Percentiles rank a stretch among this genome's conserved stretches.
Evolutionary conservation across 1,284 basidiomycete genomes (phyloP).

Genomic region (Cystobasidiaceae sp.): DNA sequence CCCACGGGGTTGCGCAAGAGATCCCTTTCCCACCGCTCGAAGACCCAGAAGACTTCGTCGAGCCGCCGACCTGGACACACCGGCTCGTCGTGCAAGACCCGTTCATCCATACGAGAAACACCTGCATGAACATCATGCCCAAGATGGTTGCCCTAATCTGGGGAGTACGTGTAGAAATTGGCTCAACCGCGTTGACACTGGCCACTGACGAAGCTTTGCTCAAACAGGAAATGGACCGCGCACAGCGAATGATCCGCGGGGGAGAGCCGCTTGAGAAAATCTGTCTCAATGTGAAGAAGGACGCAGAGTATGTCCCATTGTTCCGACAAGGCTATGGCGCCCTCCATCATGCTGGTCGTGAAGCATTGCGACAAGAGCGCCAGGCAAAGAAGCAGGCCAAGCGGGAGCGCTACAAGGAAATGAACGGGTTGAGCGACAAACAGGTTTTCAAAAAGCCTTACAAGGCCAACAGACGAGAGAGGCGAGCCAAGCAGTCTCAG

Average conservation of each 20-base stretch:
- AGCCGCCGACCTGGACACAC: slow-evolving; percentile 40
- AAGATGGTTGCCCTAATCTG: slow-evolving; percentile 36
- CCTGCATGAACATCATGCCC: slow-evolving; percentile 41
- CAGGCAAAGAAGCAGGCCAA: no score
- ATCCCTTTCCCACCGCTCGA: slow-evolving; percentile 23
- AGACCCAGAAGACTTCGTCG: slow-evolving; percentile 34
- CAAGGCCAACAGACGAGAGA: no score
- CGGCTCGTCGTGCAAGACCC: slow-evolving; percentile 47
- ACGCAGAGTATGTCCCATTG: neutral
- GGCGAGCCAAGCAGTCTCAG: no score
- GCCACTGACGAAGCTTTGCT: neutral
- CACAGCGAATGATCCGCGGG: neutral
- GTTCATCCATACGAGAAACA: slow-evolving; percentile 47
- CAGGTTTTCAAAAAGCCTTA: no score
- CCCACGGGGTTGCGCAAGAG: neutral
- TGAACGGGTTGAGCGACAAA: no score
- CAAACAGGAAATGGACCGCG: slow-evolving; percentile 24
- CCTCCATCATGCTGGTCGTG: no score
- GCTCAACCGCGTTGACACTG: neutral
- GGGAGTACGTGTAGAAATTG: slow-evolving; percentile 1
- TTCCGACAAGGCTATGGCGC: neutral
- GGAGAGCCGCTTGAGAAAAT: slow-evolving; percentile 12
- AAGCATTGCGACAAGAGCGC: no score
- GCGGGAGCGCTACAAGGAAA: no score
- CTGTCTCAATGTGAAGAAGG: slow-evolving; percentile 1